These are phyloP conservation scores for Dactylellina cionopaga DNA, from an alignment of 2,329 filamentous ascomycete genomes.

Conservation along the genomic window DNA sequence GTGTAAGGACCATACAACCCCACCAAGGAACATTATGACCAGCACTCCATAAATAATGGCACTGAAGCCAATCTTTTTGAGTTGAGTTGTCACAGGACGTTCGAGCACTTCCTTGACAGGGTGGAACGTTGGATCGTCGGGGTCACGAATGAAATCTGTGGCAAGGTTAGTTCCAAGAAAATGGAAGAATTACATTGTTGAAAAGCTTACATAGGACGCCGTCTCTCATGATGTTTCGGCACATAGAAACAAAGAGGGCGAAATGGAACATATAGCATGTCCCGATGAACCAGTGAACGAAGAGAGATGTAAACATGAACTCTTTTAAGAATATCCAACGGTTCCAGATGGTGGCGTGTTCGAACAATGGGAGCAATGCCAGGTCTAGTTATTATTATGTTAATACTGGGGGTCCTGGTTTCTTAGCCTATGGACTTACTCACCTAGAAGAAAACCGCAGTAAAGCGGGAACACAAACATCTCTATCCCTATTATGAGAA, in stretches of 20 bases:
- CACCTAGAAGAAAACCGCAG: conserved; percentile 80
- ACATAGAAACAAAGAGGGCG: conserved; percentile 98
- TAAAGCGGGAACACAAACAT: conserved; percentile 98
- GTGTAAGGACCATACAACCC: conserved; percentile 91
- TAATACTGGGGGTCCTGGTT: conserved; percentile 14
- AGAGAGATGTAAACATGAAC: conserved; percentile 88
- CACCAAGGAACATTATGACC: conserved; percentile 90
- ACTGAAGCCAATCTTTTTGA: conserved; percentile 95
- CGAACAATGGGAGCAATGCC: conserved; percentile 88
- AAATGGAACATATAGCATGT: conserved; percentile 99
- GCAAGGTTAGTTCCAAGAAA: conserved; percentile 59
- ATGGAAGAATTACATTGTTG: not conserved
- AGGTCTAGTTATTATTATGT: conserved; percentile 66
- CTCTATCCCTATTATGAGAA: conserved; percentile 97
- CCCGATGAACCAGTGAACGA: conserved; percentile 98
- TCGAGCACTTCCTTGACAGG: conserved; percentile 96
- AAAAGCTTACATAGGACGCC: conserved; percentile 82
- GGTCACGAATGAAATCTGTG: conserved; percentile 92
- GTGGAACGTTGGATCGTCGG: conserved; percentile 97
- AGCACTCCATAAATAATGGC: conserved; percentile 93
- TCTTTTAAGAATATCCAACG: conserved; percentile 79
- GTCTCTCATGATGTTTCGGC: conserved; percentile 93
- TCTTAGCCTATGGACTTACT: conserved; percentile 2
- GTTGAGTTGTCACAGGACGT: conserved; percentile 87
- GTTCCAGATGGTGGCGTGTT: conserved; percentile 78